Percentiles rank a stretch among this genome's conserved stretches.
Evolutionary conservation across 805 yeast species (phyloP).

Genomic region (Saturnispora sekii): DNA sequence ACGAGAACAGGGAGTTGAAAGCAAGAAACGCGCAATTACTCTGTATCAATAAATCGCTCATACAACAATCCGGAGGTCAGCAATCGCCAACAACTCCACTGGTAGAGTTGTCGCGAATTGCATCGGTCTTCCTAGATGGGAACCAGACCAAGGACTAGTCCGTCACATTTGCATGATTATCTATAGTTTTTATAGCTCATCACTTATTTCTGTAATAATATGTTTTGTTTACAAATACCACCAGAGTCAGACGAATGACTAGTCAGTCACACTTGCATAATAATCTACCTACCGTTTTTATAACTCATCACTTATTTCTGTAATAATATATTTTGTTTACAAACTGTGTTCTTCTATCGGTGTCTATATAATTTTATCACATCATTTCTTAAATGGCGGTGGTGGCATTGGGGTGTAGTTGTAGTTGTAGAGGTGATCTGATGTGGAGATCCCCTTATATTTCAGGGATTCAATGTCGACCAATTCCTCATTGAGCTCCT

Average conservation of each 20-base stretch:
- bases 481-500: slow-evolving; percentile 31
- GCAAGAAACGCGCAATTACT: slow-evolving; percentile 14
- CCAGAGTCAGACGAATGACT: background rate
- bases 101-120: slow-evolving; percentile 1
- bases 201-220: background rate
- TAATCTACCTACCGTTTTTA: background rate
- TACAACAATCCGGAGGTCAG: no score
- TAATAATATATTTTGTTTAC: no score
- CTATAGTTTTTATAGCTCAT: background rate
- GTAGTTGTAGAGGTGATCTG: slow-evolving; percentile 45
- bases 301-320: background rate
- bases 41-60: no score
- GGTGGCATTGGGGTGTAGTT: slow-evolving; percentile 26
- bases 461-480: slow-evolving; percentile 25
- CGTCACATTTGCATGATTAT: background rate
- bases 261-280: background rate
- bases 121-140: slow-evolving; percentile 5
- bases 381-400: slow-evolving; percentile 12
- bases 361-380: background rate
- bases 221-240: no score
- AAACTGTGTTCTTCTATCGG: background rate
- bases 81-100: no score
- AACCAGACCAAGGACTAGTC: background rate
- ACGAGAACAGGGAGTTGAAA: slow-evolving; percentile 22
- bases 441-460: slow-evolving; percentile 55